Evolutionary conservation across 2,329 filamentous ascomycete genomes (phyloP), one percentile per base, ranked within the genome.

Genomic region (Zelopaecilomyces penicillatus): DNA sequence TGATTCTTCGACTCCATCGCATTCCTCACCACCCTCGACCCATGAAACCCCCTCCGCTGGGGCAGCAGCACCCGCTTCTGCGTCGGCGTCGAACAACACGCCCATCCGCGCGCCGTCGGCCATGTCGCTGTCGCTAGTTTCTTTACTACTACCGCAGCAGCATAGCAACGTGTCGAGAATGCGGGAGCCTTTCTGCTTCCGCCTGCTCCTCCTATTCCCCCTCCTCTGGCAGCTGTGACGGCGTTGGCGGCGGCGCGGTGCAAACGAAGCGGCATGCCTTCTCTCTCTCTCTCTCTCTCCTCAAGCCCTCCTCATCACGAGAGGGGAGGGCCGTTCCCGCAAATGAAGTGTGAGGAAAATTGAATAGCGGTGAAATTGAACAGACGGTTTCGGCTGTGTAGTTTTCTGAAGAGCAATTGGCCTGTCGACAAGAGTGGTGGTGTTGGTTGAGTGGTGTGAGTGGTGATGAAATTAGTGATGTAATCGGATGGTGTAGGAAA

Each of bases 221-320:
- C 19, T 19, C 19, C 19, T 19, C 19, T 19, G 19, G 19, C 19
- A 19, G 19, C 19, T 19, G 40, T 35, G 19, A 41, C 38, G 33
- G 37, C 30, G 31, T 42, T 36, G 48, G 49, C 48, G 52, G 53
- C 53, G 56, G 53, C 57, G 51, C 50, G 51, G 37, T 48, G 48
- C 52, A 57, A 54, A 57, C 68, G 72, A 65, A 70, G 62, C 71
- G 71, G 73, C 79, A 83, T 83, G 67, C 78, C 78, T 19, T 19
- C 19, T 19, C 19, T 19, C 19, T 19, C 19, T 19, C 19, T 19
- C 19, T 19, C 19, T 19, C 19, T 19, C 19, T 19, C 19, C 19
- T 79, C 42, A 42, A 39, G 47, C 39, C 19, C 41, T 51, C 49
- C 41, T 44, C 78, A 81, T 80, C 66, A 66, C 70, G 68, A 32